Evolutionary conservation across 1,284 basidiomycete species (phyloP), one percentile per base, ranked within the genome.

Genomic region (Mixia osmundae): DNA sequence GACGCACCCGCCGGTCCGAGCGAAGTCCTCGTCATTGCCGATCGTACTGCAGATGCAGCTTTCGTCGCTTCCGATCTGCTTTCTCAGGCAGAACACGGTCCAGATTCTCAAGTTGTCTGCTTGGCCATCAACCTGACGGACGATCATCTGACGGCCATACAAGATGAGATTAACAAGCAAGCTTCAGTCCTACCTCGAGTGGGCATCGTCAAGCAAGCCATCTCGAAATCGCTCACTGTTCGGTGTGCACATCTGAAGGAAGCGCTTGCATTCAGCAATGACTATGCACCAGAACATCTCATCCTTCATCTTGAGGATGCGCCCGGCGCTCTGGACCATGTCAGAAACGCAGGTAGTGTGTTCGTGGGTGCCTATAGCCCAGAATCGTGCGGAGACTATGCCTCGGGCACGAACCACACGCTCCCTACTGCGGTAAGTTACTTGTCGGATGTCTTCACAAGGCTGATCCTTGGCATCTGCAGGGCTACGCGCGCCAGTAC

Each of bases 1-100:
- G 91, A 99, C 58, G 97, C 97, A 83, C 91, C 91, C 25, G 91
- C 91, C 16, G 91, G 91, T 5, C 91, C 91, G 10, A 87, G 80
- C 6, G 87, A 95, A 58, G 87, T 95, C 21, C 62, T 94, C 48
- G 85, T 94, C 40, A 80, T 97, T 44, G 85, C 87, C 24, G 91
- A 97, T 56, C 60, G 70, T 41, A 72, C 74, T 3, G 72, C 76
- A 44, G 72, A 79, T 50, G 72, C 89, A 0, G 71, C 73, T 3
- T 94, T 91, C 49, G 83, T 97, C 26, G 91, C 91, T 10, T 83
- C 85, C 3, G 91, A 99, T 55, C 68, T 99, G 18, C 67, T 97
- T 19, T 89, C 82, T 3, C 91, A 99, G 62, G 91, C 91, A 11
- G 85, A 99, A 56, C 91, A 97, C 55, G 91, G 91, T 27, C 69